Base-by-base conservation (phyloP, 2,329 filamentous ascomycete genomes). In the Cylindrodendrum hubeiense region DNA sequence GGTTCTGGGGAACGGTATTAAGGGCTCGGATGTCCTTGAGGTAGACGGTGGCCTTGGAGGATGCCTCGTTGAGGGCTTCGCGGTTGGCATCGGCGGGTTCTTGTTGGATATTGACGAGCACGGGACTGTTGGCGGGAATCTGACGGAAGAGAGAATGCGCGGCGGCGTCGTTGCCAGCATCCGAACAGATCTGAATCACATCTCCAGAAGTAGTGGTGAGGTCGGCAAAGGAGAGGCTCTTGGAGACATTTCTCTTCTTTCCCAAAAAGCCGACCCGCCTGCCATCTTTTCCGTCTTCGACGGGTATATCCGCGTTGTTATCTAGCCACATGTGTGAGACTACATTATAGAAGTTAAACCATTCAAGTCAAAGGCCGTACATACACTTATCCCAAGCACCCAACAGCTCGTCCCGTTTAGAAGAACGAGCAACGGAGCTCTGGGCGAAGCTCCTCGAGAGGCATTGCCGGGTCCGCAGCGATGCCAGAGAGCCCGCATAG, bases 221-320 rank as follows among this genome's bases (percentile, higher is more conserved):
- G 71, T 91, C 86, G 51, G 90, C 90, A 75, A 97, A 97, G 2
- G 88, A 88, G 21, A 97, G 82, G 41, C 87, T 89, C 58, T 90
- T 90, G 28, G 89, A 89, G 22, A 94, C 83, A 71, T 93, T 89
- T 66, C 89, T 86, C 30, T 89, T 86, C 65, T 88, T 89, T 26
- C 89, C 89, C 1, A 97, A 79, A 71, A 95, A 96, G 21, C 95
- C 95, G 5, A 78, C 69, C 13, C 67, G 71, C 55, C 65, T 57
- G 2, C 70, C 67, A 1, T 74, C 63, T 6, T 41, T 54, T 10
- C 66, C 63, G 2, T 60, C 41, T 3, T 73, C 69, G 9, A 71
- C 37, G 2, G 72, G 71, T 1, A 73, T 63, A 33, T 74, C 68
- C 21, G 67, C 60, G 34, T 70, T 74, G 46, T 72, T 72, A 65